Evolutionary conservation across 208 protist genomes (phyloP), one percentile per base, ranked within the genome.

Genomic region (Wallacemonas sp.): DNA sequence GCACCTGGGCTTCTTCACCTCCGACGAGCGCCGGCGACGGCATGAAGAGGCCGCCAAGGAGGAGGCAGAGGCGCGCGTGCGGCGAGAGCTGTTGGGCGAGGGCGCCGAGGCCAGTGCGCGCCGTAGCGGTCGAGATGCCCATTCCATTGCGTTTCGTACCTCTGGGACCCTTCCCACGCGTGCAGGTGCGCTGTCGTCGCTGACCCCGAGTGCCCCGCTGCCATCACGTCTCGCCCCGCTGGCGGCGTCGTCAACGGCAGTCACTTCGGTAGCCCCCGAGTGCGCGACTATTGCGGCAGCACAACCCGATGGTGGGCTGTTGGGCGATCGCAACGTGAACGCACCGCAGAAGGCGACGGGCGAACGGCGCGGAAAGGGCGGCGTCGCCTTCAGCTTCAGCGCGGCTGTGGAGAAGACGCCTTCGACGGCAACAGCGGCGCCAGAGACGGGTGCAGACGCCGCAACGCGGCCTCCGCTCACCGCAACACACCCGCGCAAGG

Each of bases 1-100:
- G 61, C 82, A 92, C 34, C 70, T 92, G 4, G 85, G 82, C 24
- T 72, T 88, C 36, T 92, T 92, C 41, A 69, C 71, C 14, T 61
- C 48, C 14, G 32, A 43, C 24, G 46, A 63, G 8, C 26, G 17
- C 19, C 41, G 19, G 3, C 60, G 39, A 19, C 43, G 21, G 24
- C 24, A 61, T 27, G 46, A 46, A 12, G 64, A 29, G 26, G 52
- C 49, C 1, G 49, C 64, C 29, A 58, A 58, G 52, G 52, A 33
- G 39, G 46, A 62, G 43, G 60, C 32, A 14, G 49, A 33, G 36
- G 23, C 11, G 30, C 16, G 38, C 23, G 43, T 47, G 21, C 30
- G 63, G 46, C 60, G 39, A 11, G 14, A 44, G 43, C 56, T 38
- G 19, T 12, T 39, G 36, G 30, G 38, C 14, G 21, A 60, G 3